A percentile compares a stretch with the other conserved stretches of the same genome.
phyloP scores from a whole-genome alignment of 1,284 basidiomycete species.

The Schizophyllum amplum region DNA sequence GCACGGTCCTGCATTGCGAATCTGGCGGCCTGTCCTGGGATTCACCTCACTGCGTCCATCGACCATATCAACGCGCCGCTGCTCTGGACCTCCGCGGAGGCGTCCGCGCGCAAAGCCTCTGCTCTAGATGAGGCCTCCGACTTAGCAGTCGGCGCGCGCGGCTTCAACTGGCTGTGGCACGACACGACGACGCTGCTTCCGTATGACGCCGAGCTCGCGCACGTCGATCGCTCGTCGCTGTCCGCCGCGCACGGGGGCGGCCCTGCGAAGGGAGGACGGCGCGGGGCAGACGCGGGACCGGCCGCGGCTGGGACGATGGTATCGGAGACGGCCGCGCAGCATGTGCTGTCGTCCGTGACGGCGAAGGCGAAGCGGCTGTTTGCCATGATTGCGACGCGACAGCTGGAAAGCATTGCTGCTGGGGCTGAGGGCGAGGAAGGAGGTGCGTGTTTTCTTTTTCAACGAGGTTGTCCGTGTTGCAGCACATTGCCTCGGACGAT shows the following conservation, averaged over 20 bases:
- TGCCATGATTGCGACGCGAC: slow-evolving; percentile 53
- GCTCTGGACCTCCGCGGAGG: slow-evolving; percentile 63
- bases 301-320: slow-evolving; percentile 35
- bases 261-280: slow-evolving; percentile 18
- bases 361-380: slow-evolving; percentile 80
- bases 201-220: slow-evolving; percentile 74
- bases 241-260: slow-evolving; percentile 37
- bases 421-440: slow-evolving; percentile 22
- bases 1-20: slow-evolving; percentile 57
- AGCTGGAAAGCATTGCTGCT: slow-evolving; percentile 52
- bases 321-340: slow-evolving; percentile 74
- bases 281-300: slow-evolving; percentile 26
- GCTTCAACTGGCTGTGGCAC: slow-evolving; percentile 84
- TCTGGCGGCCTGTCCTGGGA: slow-evolving; percentile 61
- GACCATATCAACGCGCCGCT: slow-evolving; percentile 81
- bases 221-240: slow-evolving; percentile 56
- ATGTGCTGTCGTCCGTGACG: slow-evolving; percentile 82
- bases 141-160: slow-evolving; percentile 31
- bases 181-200: slow-evolving; percentile 76
- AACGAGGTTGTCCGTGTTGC: too few relatives aligned
- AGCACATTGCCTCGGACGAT: too few relatives aligned
- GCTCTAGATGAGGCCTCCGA: slow-evolving; percentile 4
- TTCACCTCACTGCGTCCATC: slow-evolving; percentile 77
- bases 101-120: slow-evolving; percentile 40
- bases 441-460: too few relatives aligned